Percentiles rank a stretch among this genome's conserved stretches.
These are phyloP conservation scores for Diplogelasinospora grovesii DNA, from an alignment of 495 filamentous ascomycete species.

Conservation along the genomic window DNA sequence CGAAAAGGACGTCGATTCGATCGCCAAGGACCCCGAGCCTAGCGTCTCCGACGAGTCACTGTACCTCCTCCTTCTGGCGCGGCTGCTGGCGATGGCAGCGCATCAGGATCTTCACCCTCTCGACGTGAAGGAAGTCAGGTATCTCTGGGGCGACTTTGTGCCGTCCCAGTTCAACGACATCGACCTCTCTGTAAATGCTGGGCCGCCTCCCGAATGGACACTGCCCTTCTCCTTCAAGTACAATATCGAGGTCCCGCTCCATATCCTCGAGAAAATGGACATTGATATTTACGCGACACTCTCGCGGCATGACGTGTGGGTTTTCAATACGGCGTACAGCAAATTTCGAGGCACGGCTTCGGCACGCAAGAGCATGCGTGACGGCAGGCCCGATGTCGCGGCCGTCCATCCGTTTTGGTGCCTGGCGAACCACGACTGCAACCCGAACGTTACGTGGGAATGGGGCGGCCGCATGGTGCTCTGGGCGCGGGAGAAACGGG, in stretches of 20 bases:
- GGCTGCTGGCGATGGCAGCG: constrained; percentile 76
- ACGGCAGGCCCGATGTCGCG: constrained; percentile 71
- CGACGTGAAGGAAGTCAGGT: constrained; percentile 76
- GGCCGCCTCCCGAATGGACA: constrained; percentile 53
- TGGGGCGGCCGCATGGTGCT: constrained; percentile 84
- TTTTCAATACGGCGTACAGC: constrained; percentile 84
- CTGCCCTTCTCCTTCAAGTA: constrained; percentile 86
- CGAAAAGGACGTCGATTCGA: constrained; percentile 71
- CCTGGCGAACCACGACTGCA: constrained; percentile 84
- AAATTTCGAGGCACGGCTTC: constrained; percentile 93
- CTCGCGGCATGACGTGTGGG: constrained; percentile 72
- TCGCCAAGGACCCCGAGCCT: constrained; percentile 70
- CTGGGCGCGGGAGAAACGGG: constrained; percentile 36
- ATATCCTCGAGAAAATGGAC: constrained; percentile 86
- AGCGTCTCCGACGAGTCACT: constrained; percentile 67
- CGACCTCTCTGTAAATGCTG: constrained; percentile 39
- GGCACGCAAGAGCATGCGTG: constrained; percentile 63
- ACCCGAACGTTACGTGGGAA: constrained; percentile 91
- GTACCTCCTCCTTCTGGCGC: constrained; percentile 71
- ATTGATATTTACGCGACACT: constrained; percentile 70
- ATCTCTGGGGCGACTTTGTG: constrained; percentile 85
- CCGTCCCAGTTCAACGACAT: constrained; percentile 42
- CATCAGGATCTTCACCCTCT: constrained; percentile 80
- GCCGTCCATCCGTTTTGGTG: constrained; percentile 55
- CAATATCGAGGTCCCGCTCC: constrained; percentile 75